A percentile compares a stretch with the other conserved stretches of the same genome.
Evolutionary conservation across 345 rosid species (phyloP).

Genomic region (Murraya paniculata): DNA sequence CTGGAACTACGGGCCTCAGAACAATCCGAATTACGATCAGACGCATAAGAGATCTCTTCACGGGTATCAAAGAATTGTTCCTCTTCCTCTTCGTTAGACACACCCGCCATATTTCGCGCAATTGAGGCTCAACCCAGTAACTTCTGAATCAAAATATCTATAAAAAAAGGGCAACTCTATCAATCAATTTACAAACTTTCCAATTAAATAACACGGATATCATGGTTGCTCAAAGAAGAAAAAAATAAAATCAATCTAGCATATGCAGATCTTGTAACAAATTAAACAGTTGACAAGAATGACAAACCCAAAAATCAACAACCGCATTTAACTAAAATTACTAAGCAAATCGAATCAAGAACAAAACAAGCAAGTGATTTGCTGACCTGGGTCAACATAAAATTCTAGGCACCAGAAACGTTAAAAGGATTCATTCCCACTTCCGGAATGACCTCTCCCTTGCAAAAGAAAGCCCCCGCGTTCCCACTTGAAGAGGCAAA

Average conservation of each 20-base stretch:
- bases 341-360: background rate
- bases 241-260: background rate
- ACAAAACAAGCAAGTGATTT: background rate
- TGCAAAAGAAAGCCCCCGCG: background rate
- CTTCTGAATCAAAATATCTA: constrained; percentile 23
- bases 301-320: background rate
- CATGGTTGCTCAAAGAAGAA: background rate
- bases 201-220: background rate
- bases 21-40: constrained; percentile 43
- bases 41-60: constrained; percentile 53
- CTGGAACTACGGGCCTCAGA: constrained; percentile 34
- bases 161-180: too few relatives aligned
- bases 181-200: background rate
- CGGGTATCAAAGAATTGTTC: constrained; percentile 56
- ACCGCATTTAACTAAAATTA: background rate
- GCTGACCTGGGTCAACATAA: constrained; percentile 26
- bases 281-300: constrained; percentile 7
- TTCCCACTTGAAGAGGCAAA: constrained; percentile 28
- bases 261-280: constrained; percentile 15
- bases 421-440: constrained; percentile 9
- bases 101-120: constrained; percentile 29
- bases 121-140: constrained; percentile 19
- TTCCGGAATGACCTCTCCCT: background rate
- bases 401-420: constrained; percentile 10
- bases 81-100: constrained; percentile 35